Conservation (phyloP, 1,284 basidiomycete genomes). For the Serendipita sp. region DNA sequence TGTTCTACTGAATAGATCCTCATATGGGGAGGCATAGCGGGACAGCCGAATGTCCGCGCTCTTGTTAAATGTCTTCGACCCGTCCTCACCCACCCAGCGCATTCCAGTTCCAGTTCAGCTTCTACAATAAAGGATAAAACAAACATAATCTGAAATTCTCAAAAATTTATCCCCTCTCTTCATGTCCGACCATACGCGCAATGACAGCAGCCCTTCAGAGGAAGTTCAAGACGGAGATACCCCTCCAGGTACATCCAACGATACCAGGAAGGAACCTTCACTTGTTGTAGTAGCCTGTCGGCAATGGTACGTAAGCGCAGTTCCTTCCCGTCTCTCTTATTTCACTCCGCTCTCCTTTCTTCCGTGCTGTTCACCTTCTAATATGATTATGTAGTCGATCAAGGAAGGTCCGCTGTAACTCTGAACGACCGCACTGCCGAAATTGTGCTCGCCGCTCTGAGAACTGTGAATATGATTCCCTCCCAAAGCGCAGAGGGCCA, state of each 20-base stretch:
- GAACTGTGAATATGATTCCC: conserved; percentile 30
- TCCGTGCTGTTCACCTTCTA: neutral
- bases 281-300: neutral
- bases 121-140: neutral
- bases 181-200: conserved; percentile 7
- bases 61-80: too few relatives aligned
- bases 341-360: neutral
- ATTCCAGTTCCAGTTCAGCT: neutral
- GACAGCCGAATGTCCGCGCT: too few relatives aligned
- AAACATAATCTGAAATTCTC: too few relatives aligned
- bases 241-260: neutral
- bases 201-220: too few relatives aligned
- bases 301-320: neutral
- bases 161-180: neutral
- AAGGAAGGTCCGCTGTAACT: neutral
- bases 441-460: conserved; percentile 3
- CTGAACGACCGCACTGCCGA: neutral
- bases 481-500: conserved; percentile 61
- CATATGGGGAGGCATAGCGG: too few relatives aligned
- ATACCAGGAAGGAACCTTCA: neutral
- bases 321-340: neutral
- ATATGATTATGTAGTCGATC: neutral
- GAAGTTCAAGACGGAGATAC: too few relatives aligned
- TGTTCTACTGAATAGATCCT: too few relatives aligned
- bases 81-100: too few relatives aligned